Evolutionary conservation across 202 grass and related monocot genomes (phyloP).

Genomic region (Alloteropsis angusta): DNA sequence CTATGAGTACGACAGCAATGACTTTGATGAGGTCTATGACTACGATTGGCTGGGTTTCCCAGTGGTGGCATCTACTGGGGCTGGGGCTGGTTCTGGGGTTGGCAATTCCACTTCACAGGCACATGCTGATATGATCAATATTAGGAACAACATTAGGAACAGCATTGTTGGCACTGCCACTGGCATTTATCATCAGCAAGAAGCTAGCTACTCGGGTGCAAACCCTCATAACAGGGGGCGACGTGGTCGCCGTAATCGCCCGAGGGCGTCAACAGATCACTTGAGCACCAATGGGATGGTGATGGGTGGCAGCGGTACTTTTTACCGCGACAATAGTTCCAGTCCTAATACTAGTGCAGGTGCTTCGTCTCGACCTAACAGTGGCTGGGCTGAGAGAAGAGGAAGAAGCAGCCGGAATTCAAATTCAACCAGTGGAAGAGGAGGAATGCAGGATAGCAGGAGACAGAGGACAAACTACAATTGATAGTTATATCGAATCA

Average conservation of each 20-base stretch:
- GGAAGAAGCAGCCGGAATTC: conserved; percentile 39
- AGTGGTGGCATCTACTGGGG: not conserved
- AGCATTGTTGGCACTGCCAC: not conserved
- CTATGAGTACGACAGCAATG: not conserved
- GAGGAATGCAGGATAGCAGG: conserved; percentile 27
- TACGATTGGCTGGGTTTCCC: not conserved
- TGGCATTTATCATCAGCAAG: not conserved
- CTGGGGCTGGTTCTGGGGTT: not conserved
- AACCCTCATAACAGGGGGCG: not conserved
- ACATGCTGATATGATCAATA: not conserved
- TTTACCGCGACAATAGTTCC: not conserved
- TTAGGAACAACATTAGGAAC: not conserved
- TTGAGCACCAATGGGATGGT: not conserved
- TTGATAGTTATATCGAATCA: not conserved
- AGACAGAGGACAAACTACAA: conserved; percentile 8
- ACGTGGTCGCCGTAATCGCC: not conserved
- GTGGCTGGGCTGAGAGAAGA: conserved; percentile 32
- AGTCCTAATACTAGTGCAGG: not conserved
- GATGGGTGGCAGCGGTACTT: not conserved
- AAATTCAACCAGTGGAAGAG: conserved; percentile 20
- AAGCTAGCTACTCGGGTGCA: not conserved
- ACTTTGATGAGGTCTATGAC: conserved; percentile 1
- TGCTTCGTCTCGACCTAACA: conserved; percentile 5
- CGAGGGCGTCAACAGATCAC: not conserved
- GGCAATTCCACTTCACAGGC: not conserved